These are phyloP conservation scores for Mycena belliarum DNA, from an alignment of 768 basidiomycete species.

Conservation along the genomic window DNA sequence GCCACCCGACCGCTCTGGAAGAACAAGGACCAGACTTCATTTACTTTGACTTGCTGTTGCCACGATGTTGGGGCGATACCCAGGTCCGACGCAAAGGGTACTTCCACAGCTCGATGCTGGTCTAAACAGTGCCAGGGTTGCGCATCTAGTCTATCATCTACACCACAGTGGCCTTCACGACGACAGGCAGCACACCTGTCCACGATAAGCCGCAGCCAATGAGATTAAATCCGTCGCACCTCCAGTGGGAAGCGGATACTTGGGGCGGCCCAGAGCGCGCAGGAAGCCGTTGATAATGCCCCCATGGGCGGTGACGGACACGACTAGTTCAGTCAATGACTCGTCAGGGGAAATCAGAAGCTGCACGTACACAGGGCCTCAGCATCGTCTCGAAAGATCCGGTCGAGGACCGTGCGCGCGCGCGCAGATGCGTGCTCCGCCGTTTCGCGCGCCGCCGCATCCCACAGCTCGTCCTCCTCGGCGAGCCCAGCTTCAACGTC, in stretches of 20 bases:
- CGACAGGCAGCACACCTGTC: constrained; percentile 28
- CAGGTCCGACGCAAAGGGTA: too few relatives aligned
- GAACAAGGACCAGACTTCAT: too few relatives aligned
- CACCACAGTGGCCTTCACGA: constrained; percentile 19
- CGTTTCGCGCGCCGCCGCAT: constrained; percentile 54
- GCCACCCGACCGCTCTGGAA: too few relatives aligned
- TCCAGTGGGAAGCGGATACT: constrained; percentile 59
- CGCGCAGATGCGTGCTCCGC: constrained; percentile 45
- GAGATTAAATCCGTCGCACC: constrained; percentile 39
- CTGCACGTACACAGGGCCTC: constrained; percentile 46
- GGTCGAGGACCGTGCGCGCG: constrained; percentile 53
- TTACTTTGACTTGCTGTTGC: too few relatives aligned
- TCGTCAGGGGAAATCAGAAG: neutral
- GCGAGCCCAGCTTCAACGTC: constrained; percentile 56
- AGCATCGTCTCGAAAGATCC: constrained; percentile 48
- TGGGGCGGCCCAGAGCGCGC: constrained; percentile 43
- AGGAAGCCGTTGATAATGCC: constrained; percentile 62
- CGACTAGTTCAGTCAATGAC: constrained; percentile 39
- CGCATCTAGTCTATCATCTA: neutral
- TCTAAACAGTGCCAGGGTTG: too few relatives aligned
- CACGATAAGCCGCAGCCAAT: neutral
- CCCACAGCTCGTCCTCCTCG: constrained; percentile 68
- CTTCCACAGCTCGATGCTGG: too few relatives aligned
- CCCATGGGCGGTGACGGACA: constrained; percentile 68
- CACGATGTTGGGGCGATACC: too few relatives aligned